Evolutionary conservation across 306 rosid species (phyloP), one percentile per base, ranked within the genome.

Genomic region (Vigna unguiculata): DNA sequence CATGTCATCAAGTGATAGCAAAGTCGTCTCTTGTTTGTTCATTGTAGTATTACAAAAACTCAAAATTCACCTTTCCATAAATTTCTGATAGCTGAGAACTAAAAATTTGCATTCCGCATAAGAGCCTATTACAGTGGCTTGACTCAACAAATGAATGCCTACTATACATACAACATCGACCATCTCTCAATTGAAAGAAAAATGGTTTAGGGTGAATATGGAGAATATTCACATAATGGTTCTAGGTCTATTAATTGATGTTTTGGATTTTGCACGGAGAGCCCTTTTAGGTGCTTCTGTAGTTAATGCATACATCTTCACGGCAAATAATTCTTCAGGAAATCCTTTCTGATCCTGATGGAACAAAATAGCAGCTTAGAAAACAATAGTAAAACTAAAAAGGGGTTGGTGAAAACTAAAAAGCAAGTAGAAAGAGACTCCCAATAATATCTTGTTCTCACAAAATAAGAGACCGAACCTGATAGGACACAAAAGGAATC

Each of bases 331-430:
- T 71, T 28, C 97, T 46, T 82, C 66, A 0, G 97, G 99, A 82
- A 90, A 84, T 75, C 97, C 97, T 84, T 30, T 86, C 82, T 95
- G 99, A 82, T 95, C 97, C 99, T 95, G 92, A 59, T 77, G 60
- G 17, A 80, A 72, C 17, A 17, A 6, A 52, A 51, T 36, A 72
- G 20, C 16, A 54, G 66, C 14, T 43, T 61, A 11, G 68, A 6
- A 49, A 41, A 15, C 25, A 65, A 25, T 8, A 76, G 9, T 5
- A 45, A 66, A 43, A 36, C 43, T 1, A 24, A 19, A 64, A 45
- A 11, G 21, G n/a, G n/a, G n/a, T n/a, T n/a, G n/a, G n/a, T n/a
- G n/a, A 45, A 66, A 43, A 36, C 43, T 1, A 24, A 19, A 64
- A 45, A 11, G 21, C 58, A 6, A 15, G 30, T 22, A 61, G 13